These are phyloP conservation scores for Aspergillus viridinutans DNA, from an alignment of 2,329 filamentous ascomycete species.

Conservation along the genomic window DNA sequence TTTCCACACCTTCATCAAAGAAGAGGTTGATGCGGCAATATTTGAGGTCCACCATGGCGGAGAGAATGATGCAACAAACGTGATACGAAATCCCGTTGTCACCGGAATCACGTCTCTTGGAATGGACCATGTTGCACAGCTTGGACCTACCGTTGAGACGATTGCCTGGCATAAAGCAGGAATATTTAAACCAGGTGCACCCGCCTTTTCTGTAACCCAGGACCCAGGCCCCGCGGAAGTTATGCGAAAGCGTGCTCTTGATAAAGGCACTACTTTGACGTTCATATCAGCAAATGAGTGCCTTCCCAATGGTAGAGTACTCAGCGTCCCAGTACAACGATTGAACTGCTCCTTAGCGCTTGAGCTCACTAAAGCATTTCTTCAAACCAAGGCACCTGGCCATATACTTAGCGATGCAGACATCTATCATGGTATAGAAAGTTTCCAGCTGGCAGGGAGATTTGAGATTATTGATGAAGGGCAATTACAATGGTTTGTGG, in stretches of 20 bases:
- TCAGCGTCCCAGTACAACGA: constrained; percentile 26
- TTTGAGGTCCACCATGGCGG: constrained; percentile 66
- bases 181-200: constrained; percentile 59
- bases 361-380: constrained; percentile 18
- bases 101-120: constrained; percentile 63
- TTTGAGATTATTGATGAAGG: constrained; percentile 28
- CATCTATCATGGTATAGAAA: constrained; percentile 20
- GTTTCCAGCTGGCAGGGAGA: constrained; percentile 31
- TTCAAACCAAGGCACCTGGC: constrained; percentile 17
- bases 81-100: constrained; percentile 55
- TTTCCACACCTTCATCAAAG: constrained; percentile 62
- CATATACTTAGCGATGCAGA: constrained; percentile 16
- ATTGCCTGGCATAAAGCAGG: constrained; percentile 74
- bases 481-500: constrained; percentile 35
- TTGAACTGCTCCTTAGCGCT: constrained; percentile 32
- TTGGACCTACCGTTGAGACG: constrained; percentile 60
- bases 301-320: constrained; percentile 14
- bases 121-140: constrained; percentile 62
- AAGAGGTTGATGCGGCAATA: constrained; percentile 59
- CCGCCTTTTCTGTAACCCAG: constrained; percentile 58
- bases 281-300: constrained; percentile 34
- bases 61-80: constrained; percentile 65
- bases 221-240: constrained; percentile 44
- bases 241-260: constrained; percentile 48
- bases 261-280: constrained; percentile 48